Percentiles rank a stretch among this genome's conserved stretches.
These are phyloP conservation scores for Colletotrichum musicola DNA, from an alignment of 2,329 filamentous ascomycete genomes.

Conservation along the genomic window DNA sequence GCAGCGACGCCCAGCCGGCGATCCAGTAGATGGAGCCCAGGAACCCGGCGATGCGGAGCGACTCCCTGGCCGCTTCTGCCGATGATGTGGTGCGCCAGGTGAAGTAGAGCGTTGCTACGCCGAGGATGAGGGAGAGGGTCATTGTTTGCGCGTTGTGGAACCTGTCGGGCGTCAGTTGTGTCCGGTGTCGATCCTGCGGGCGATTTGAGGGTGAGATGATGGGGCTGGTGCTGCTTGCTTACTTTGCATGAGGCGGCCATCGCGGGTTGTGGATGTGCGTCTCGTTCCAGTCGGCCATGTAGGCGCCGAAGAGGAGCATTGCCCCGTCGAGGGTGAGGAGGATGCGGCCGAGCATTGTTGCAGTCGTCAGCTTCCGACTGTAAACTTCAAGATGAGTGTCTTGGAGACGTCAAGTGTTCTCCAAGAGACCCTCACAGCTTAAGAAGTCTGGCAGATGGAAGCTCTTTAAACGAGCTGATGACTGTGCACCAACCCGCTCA, in stretches of 20 bases:
- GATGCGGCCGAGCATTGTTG: constrained; percentile 50
- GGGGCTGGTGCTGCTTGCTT: constrained; percentile 25
- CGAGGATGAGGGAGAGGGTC: constrained; percentile 53
- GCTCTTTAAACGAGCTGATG: too few relatives aligned
- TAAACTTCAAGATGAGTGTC: background rate
- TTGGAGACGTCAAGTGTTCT: background rate
- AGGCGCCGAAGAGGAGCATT: constrained; percentile 52
- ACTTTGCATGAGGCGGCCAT: constrained; percentile 62
- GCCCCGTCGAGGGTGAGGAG: constrained; percentile 56
- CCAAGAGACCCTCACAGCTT: background rate
- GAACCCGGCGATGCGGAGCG: constrained; percentile 49
- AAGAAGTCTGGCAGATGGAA: too few relatives aligned
- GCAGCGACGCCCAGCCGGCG: constrained; percentile 51
- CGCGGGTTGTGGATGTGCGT: constrained; percentile 59
- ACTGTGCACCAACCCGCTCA: too few relatives aligned
- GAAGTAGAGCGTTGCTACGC: constrained; percentile 54
- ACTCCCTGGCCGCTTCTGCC: constrained; percentile 46
- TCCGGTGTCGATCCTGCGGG: background rate
- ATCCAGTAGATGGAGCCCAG: constrained; percentile 57
- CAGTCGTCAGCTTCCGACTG: background rate
- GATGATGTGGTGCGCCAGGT: constrained; percentile 49
- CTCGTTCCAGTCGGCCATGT: constrained; percentile 54
- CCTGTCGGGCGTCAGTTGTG: constrained; percentile 37
- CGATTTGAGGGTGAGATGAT: background rate
- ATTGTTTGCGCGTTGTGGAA: constrained; percentile 60